A percentile compares a stretch with the other conserved stretches of the same genome.
These are phyloP conservation scores for Periconia sp. DNA, from an alignment of 2,329 filamentous ascomycete species.

Conservation along the genomic window DNA sequence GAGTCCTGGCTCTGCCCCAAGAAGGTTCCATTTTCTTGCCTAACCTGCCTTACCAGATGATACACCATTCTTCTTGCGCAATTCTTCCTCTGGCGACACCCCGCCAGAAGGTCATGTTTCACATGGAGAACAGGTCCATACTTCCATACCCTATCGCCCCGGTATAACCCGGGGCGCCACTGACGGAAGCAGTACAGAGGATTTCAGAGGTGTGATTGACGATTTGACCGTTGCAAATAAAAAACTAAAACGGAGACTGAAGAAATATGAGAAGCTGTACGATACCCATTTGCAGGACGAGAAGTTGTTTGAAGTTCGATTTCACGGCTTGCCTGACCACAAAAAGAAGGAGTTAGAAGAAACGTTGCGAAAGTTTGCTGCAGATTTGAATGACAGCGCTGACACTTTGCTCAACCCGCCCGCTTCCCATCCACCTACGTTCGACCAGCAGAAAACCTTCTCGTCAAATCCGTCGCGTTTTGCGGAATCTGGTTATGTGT, in stretches of 20 bases:
- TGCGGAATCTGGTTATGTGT: constrained; percentile 63
- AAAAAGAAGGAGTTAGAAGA: constrained; percentile 79
- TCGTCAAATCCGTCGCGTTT: constrained; percentile 59
- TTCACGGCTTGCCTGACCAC: constrained; percentile 70
- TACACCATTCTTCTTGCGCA: constrained; percentile 49
- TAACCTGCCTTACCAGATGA: constrained; percentile 35
- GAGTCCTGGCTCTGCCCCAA: constrained; percentile 13
- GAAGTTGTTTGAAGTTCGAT: constrained; percentile 79
- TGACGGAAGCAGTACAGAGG: constrained; percentile 66
- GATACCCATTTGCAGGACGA: constrained; percentile 70
- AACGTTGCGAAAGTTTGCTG: constrained; percentile 70
- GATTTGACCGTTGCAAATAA: constrained; percentile 85
- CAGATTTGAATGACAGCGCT: constrained; percentile 55
- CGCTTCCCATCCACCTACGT: constrained; percentile 46
- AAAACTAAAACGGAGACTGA: constrained; percentile 71
- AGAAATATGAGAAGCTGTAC: constrained; percentile 68
- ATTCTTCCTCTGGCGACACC: constrained; percentile 48
- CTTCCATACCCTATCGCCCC: constrained; percentile 29
- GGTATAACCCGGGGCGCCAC: constrained; percentile 45
- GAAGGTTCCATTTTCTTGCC: neutral
- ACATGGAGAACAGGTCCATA: constrained; percentile 16
- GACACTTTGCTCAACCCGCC: constrained; percentile 25
- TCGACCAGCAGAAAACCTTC: constrained; percentile 59
- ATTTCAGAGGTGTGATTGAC: constrained; percentile 81
- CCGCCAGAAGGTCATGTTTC: constrained; percentile 40